Evolutionary conservation across 2,329 filamentous ascomycete genomes (phyloP).

Genomic region (Bipolaris zeicola): DNA sequence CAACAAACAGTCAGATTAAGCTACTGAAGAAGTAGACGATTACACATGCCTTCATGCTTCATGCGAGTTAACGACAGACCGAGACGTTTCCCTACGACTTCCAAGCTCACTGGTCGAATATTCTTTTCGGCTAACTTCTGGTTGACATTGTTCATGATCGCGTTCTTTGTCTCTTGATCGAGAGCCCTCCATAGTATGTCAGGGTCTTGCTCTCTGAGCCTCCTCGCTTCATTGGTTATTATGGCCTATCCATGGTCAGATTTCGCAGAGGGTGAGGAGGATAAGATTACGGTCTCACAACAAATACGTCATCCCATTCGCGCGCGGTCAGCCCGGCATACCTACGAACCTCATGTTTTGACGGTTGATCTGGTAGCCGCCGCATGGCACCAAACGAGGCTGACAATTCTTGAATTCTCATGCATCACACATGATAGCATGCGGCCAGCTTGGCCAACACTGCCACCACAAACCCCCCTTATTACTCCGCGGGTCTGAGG

Average conservation of each 20-base stretch:
- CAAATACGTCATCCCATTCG: neutral
- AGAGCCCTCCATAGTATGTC: neutral
- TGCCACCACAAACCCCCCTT: neutral
- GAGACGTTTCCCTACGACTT: neutral
- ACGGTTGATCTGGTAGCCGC: neutral
- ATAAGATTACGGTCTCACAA: neutral
- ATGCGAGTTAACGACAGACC: neutral
- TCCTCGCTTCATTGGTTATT: neutral
- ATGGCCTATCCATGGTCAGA: neutral
- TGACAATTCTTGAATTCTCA: neutral
- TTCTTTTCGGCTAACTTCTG: neutral
- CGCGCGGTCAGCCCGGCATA: neutral
- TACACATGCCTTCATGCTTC: constrained; percentile 1
- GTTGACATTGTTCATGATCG: neutral
- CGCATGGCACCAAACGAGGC: neutral
- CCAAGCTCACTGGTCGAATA: neutral
- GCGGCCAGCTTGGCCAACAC: neutral
- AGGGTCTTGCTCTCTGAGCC: neutral
- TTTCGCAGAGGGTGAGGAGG: neutral
- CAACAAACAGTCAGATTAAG: neutral
- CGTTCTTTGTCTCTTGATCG: neutral
- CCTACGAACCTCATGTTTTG: neutral
- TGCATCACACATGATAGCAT: neutral
- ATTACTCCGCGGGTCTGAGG: too few species aligned
- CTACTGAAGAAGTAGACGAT: neutral